These are phyloP conservation scores for Crithidia mellificae DNA, from an alignment of 208 protist species.

Conservation along the genomic window DNA sequence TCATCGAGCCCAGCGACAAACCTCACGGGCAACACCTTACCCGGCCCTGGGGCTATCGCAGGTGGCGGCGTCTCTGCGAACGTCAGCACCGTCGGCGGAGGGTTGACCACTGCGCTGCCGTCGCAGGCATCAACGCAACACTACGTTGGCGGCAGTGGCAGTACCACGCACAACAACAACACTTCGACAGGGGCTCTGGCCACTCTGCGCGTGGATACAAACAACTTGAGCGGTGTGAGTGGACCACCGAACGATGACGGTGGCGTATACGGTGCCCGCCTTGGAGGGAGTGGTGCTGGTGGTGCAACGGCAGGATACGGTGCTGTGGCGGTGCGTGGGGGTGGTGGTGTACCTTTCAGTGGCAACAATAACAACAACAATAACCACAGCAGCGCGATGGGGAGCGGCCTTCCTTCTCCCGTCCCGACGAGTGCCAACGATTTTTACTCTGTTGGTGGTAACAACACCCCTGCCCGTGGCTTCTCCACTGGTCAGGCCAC, in stretches of 20 bases:
- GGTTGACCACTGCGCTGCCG: no score
- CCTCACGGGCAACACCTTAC: not conserved
- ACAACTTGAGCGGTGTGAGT: not conserved
- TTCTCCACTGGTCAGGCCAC: not conserved
- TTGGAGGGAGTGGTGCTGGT: no score
- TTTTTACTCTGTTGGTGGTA: not conserved
- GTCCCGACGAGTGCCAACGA: not conserved
- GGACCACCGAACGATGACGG: not conserved
- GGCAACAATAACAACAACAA: not conserved
- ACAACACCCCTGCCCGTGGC: not conserved
- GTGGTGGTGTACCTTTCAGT: not conserved
- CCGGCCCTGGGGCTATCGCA: not conserved
- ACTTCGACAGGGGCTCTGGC: not conserved
- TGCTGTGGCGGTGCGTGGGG: not conserved
- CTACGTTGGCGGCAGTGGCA: not conserved
- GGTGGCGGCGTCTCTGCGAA: not conserved
- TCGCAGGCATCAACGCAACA: not conserved
- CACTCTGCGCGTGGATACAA: not conserved
- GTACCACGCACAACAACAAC: not conserved
- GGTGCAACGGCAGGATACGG: not conserved
- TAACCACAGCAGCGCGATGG: not conserved
- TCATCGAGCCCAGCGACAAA: not conserved
- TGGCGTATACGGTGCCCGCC: not conserved
- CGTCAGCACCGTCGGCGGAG: not conserved
- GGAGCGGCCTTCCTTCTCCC: not conserved